Percentiles rank a stretch among this genome's conserved stretches.
Evolutionary conservation across 306 rosid species (phyloP).

Genomic region (Fragaria ananassa): DNA sequence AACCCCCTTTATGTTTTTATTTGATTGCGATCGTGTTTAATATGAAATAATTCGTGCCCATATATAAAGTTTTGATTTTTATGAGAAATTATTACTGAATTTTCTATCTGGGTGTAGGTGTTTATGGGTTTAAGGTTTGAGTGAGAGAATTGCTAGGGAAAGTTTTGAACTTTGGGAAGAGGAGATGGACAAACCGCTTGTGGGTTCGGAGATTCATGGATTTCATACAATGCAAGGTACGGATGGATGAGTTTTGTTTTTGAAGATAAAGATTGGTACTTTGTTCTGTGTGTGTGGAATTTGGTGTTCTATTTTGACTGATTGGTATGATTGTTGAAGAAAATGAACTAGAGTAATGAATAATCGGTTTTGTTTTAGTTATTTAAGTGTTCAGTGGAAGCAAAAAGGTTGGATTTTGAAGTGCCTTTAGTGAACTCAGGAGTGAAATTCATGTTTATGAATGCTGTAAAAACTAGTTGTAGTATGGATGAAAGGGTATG

Average conservation of each 20-base stretch:
- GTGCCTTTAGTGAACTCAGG: neutral
- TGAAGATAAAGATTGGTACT: neutral
- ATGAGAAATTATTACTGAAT: neutral
- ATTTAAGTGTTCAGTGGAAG: neutral
- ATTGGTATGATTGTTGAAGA: constrained; percentile 6
- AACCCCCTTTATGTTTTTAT: neutral
- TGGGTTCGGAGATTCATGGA: constrained; percentile 86
- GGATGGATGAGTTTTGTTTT: neutral
- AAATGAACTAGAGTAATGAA: neutral
- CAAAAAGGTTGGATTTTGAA: constrained; percentile 8
- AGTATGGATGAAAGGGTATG: neutral
- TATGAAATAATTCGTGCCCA: neutral
- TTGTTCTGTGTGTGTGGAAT: neutral
- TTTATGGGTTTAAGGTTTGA: constrained; percentile 22
- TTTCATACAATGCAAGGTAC: constrained; percentile 83
- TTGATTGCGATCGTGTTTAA: neutral
- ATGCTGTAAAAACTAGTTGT: neutral
- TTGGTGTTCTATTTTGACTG: neutral
- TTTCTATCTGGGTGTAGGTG: neutral
- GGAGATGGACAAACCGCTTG: constrained; percentile 41
- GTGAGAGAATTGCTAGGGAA: constrained; percentile 23
- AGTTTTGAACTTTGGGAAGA: constrained; percentile 31
- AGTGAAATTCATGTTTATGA: neutral
- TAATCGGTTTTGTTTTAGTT: neutral
- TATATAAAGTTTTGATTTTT: neutral